Percentiles rank a stretch among this genome's conserved stretches.
phyloP scores from a whole-genome alignment of 768 basidiomycete genomes.

The Suillus weaverae region DNA sequence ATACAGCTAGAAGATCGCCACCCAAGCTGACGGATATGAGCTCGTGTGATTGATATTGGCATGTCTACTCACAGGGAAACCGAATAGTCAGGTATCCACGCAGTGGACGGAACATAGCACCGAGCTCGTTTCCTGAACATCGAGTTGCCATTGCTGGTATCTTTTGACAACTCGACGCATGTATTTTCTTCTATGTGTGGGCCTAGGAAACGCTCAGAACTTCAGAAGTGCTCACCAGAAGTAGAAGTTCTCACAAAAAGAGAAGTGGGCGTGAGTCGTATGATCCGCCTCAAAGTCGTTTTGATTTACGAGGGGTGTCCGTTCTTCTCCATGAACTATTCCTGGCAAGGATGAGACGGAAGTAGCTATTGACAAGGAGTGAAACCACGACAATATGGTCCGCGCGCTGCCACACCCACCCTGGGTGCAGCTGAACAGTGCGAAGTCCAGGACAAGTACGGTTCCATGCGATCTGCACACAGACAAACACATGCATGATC shows the following conservation, averaged over 20 bases:
- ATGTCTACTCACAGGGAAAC: conserved; percentile 54
- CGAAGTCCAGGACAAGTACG: conserved; percentile 39
- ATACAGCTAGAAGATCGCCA: conserved; percentile 79
- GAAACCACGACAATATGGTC: neutral
- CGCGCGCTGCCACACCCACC: conserved; percentile 40
- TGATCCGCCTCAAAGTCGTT: conserved; percentile 28
- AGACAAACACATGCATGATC: neutral
- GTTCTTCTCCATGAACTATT: conserved; percentile 23
- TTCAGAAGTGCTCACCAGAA: conserved; percentile 19
- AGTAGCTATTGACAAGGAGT: conserved; percentile 30
- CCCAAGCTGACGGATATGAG: conserved; percentile 41
- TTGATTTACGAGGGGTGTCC: conserved; percentile 22
- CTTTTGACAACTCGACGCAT: conserved; percentile 13
- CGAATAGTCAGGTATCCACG: conserved; percentile 81
- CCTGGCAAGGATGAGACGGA: conserved; percentile 28
- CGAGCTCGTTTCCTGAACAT: conserved; percentile 50
- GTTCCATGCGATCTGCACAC: conserved; percentile 42
- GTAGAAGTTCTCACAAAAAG: conserved; percentile 19
- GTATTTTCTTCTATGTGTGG: neutral
- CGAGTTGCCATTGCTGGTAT: conserved; percentile 22
- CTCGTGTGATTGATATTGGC: neutral
- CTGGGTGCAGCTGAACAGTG: conserved; percentile 42
- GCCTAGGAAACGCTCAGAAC: neutral
- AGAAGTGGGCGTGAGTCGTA: conserved; percentile 9
- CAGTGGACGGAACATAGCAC: conserved; percentile 76